These are phyloP conservation scores for Euphrasia confusa DNA, from an alignment of 257 asterid genomes.

Conservation along the genomic window DNA sequence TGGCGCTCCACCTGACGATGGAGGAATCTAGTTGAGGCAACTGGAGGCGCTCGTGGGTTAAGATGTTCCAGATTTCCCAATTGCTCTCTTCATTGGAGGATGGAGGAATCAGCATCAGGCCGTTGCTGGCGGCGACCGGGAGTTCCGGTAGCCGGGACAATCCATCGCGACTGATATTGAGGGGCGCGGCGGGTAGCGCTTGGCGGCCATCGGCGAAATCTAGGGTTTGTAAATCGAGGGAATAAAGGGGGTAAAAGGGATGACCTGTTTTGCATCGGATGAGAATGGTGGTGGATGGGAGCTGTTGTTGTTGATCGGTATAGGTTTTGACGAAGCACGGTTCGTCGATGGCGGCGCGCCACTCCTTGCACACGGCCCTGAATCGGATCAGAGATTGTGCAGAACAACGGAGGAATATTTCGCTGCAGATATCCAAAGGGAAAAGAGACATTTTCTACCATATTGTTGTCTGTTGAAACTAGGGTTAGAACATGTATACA, in stretches of 20 bases:
- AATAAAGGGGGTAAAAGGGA: not conserved
- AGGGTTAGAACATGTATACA: too few species aligned
- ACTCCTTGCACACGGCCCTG: not conserved
- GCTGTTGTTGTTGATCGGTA: not conserved
- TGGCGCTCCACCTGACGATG: too few species aligned
- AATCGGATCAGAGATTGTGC: not conserved
- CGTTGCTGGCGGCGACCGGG: not conserved
- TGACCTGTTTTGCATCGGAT: not conserved
- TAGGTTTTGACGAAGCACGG: not conserved
- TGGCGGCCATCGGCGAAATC: not conserved
- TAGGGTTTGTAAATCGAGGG: not conserved
- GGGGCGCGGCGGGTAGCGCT: not conserved
- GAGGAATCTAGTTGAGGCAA: not conserved
- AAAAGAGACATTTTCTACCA: not conserved
- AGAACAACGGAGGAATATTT: not conserved
- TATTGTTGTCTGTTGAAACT: too few species aligned
- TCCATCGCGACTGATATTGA: not conserved
- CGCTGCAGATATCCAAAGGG: not conserved
- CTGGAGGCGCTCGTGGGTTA: not conserved
- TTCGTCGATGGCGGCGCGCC: conserved; percentile 2
- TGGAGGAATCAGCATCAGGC: not conserved
- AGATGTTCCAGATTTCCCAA: not conserved
- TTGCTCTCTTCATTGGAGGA: not conserved
- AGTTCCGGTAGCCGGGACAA: not conserved
- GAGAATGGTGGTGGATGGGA: not conserved